phyloP scores from a whole-genome alignment of 2,329 filamentous ascomycete genomes.

The Amesomyces nigricolor region DNA sequence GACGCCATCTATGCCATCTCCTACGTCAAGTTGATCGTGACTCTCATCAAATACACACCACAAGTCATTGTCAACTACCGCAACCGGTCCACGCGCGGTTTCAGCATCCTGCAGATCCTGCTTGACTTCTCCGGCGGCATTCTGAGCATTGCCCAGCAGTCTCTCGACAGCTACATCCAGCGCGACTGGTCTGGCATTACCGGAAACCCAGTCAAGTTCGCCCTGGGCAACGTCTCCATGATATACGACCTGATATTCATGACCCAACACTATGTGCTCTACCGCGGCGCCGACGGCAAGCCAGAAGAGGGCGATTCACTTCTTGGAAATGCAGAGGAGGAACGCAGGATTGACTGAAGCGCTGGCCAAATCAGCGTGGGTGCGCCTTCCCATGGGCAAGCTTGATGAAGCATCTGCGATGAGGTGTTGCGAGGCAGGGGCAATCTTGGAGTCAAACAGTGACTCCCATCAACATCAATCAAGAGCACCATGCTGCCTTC shows the following conservation, averaged over 20 bases:
- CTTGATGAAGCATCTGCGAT: not conserved
- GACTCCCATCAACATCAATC: not conserved
- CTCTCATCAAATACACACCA: conserved; percentile 87
- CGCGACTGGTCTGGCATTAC: conserved; percentile 85
- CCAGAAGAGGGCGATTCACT: conserved; percentile 35
- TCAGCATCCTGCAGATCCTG: conserved; percentile 79
- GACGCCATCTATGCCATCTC: conserved; percentile 65
- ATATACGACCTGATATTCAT: conserved; percentile 85
- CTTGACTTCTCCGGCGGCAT: conserved; percentile 78
- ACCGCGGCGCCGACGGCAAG: conserved; percentile 39
- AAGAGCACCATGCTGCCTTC: not conserved
- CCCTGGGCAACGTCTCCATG: conserved; percentile 78
- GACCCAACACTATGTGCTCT: conserved; percentile 80
- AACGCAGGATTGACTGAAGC: conserved; percentile 18
- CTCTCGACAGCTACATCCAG: conserved; percentile 79
- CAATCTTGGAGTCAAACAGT: not conserved
- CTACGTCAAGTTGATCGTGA: conserved; percentile 84
- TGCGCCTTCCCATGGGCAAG: not conserved
- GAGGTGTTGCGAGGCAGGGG: not conserved
- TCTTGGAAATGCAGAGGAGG: conserved; percentile 32
- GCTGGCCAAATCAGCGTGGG: not conserved
- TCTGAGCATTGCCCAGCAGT: conserved; percentile 73
- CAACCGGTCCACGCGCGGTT: conserved; percentile 79
- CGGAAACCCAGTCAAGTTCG: conserved; percentile 87
- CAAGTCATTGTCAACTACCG: conserved; percentile 79